Percentiles rank a stretch among this genome's conserved stretches.
Evolutionary conservation across 495 filamentous ascomycete species (phyloP).

Genomic region (Neurospora hispaniola): DNA sequence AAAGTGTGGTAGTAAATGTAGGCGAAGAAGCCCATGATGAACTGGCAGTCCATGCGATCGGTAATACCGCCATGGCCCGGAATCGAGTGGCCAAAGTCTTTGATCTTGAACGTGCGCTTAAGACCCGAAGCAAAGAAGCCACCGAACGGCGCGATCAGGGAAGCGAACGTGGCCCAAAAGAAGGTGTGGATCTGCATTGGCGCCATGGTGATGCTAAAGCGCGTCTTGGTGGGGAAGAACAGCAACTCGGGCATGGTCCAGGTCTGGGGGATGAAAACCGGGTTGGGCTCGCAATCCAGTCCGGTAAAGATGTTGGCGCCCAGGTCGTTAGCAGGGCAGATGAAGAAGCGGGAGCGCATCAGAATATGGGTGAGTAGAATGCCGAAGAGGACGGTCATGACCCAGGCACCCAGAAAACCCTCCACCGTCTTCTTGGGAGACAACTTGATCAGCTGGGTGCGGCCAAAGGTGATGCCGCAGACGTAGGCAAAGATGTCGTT

Average conservation of each 20-base stretch:
- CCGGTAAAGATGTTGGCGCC: constrained; percentile 87
- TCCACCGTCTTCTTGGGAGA: constrained; percentile 99
- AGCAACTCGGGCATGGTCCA: constrained; percentile 70
- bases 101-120: constrained; percentile 99
- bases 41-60: constrained; percentile 99
- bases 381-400: constrained; percentile 84
- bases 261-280: constrained; percentile 71
- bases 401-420: constrained; percentile 94
- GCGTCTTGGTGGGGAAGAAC: constrained; percentile 43
- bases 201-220: constrained; percentile 49
- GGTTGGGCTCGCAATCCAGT: constrained; percentile 86
- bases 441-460: constrained; percentile 94
- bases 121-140: constrained; percentile 97
- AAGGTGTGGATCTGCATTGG: constrained; percentile 96
- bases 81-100: constrained; percentile 98
- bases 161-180: constrained; percentile 85
- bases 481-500: constrained; percentile 99
- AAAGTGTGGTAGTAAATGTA: constrained; percentile 99
- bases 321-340: constrained; percentile 94
- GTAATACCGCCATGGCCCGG: constrained; percentile 98
- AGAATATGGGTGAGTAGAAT: constrained; percentile 74
- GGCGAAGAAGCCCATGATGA: constrained; percentile 98
- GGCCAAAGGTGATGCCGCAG: constrained; percentile 92
- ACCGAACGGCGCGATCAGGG: constrained; percentile 93
- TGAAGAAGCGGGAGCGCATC: constrained; percentile 93